Conservation (phyloP, 148 eudicot species). For the Simmondsia chinensis region DNA sequence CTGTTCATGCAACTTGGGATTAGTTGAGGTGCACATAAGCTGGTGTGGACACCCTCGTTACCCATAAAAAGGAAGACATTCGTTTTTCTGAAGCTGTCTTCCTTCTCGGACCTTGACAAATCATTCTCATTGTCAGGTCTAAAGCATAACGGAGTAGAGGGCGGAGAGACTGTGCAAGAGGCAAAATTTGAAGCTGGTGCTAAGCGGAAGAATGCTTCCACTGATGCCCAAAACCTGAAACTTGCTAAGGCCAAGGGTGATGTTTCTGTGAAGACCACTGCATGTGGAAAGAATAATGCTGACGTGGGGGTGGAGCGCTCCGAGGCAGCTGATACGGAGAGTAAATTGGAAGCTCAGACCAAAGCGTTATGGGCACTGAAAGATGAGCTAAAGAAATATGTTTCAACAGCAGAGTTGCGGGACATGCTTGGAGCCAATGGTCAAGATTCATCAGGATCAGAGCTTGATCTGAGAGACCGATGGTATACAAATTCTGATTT, state of each 20-base stretch:
- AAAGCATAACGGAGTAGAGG: constrained; percentile 19
- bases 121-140: constrained; percentile 23
- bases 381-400: constrained; percentile 77
- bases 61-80: too few species aligned
- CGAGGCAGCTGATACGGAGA: constrained; percentile 35
- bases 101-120: neutral
- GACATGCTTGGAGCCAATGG: constrained; percentile 83
- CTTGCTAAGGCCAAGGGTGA: constrained; percentile 37
- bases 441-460: constrained; percentile 77
- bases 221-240: constrained; percentile 35
- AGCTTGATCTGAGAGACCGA: constrained; percentile 77
- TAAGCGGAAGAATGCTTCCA: constrained; percentile 54
- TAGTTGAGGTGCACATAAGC: too few species aligned
- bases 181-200: constrained; percentile 30
- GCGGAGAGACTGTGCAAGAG: constrained; percentile 17
- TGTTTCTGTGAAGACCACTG: constrained; percentile 36
- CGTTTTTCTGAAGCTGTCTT: neutral
- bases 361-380: constrained; percentile 79
- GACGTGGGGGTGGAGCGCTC: constrained; percentile 14
- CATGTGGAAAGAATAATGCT: constrained; percentile 20
- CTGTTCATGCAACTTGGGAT: too few species aligned
- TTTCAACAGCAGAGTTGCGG: constrained; percentile 56
- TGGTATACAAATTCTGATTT: constrained; percentile 42
- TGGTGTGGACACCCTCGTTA: too few species aligned
- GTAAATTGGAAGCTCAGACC: constrained; percentile 65